Percentiles rank a stretch among this genome's conserved stretches.
Conservation (phyloP, 2,329 filamentous ascomycete genomes). For the Aspergillus caelatus region DNA sequence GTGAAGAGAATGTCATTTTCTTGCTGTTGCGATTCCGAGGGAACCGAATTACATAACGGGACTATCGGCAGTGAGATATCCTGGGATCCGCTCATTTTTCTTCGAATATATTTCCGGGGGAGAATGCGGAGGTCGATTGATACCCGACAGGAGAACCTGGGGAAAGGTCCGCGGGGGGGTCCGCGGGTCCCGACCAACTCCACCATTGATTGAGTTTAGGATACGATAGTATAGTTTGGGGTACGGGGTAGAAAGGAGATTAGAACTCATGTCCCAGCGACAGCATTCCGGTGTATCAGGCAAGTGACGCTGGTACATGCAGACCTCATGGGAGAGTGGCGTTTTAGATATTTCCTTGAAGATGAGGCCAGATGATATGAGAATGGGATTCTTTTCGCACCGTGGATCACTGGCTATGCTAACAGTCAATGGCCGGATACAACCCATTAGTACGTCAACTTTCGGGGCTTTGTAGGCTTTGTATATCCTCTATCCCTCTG, state of each 20-base stretch:
- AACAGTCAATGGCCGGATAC: neutral
- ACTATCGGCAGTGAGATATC: too few species aligned
- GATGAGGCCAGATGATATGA: neutral
- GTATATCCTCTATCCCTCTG: neutral
- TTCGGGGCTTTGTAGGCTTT: neutral
- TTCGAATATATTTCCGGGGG: too few species aligned
- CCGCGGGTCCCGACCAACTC: too few species aligned
- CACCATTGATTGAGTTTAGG: neutral
- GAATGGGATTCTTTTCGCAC: neutral
- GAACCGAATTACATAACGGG: too few species aligned
- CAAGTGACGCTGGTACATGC: neutral
- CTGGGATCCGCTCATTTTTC: too few species aligned
- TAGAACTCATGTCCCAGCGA: neutral
- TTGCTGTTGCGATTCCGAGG: too few species aligned
- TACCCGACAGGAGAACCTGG: too few species aligned
- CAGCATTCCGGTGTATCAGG: neutral
- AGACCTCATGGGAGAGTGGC: neutral
- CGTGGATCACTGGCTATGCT: neutral
- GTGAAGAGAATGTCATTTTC: too few species aligned
- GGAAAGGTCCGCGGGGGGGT: too few species aligned
- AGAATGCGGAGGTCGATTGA: too few species aligned
- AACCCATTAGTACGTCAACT: fast-evolving
- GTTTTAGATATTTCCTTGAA: neutral
- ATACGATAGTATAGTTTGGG: neutral
- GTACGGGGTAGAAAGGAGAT: neutral